Evolutionary conservation across 1,139 yeast genomes (phyloP).

Genomic region (Kodamaea alishanica): DNA sequence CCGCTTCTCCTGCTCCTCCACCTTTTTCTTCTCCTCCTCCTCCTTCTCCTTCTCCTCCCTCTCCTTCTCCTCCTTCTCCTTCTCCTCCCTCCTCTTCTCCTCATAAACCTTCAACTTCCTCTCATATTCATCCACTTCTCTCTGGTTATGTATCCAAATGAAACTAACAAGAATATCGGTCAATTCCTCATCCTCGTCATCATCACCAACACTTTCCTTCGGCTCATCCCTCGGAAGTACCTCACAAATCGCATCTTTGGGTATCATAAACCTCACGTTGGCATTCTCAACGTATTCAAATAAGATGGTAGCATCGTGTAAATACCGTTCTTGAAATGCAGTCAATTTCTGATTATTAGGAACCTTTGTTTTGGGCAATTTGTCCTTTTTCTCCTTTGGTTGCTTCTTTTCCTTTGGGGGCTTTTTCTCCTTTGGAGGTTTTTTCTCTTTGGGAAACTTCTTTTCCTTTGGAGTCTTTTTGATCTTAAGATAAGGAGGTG

Average conservation of each 20-base stretch:
- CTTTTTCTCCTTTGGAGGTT: conserved; percentile 18
- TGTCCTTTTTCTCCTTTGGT: conserved; percentile 14
- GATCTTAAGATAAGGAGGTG: conserved; percentile 12
- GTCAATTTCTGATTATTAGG: conserved; percentile 55
- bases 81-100: conserved; percentile 6
- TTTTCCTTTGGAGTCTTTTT: conserved; percentile 14
- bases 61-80: conserved; percentile 4
- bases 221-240: conserved; percentile 24
- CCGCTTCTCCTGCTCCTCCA: conserved; percentile 3
- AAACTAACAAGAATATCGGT: conserved; percentile 62
- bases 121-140: conserved; percentile 49
- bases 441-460: conserved; percentile 18
- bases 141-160: conserved; percentile 54
- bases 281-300: conserved; percentile 85
- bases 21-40: conserved; percentile 2
- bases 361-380: conserved; percentile 20
- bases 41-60: conserved; percentile 2
- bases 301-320: conserved; percentile 66
- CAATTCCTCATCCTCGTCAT: conserved; percentile 27
- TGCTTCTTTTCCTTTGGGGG: conserved; percentile 22
- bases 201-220: conserved; percentile 6
- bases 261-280: conserved; percentile 67
- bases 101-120: conserved; percentile 28
- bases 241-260: conserved; percentile 75
- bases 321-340: conserved; percentile 71